Conservation (phyloP, 257 asterid species). For the Nicotiana attenuata region DNA sequence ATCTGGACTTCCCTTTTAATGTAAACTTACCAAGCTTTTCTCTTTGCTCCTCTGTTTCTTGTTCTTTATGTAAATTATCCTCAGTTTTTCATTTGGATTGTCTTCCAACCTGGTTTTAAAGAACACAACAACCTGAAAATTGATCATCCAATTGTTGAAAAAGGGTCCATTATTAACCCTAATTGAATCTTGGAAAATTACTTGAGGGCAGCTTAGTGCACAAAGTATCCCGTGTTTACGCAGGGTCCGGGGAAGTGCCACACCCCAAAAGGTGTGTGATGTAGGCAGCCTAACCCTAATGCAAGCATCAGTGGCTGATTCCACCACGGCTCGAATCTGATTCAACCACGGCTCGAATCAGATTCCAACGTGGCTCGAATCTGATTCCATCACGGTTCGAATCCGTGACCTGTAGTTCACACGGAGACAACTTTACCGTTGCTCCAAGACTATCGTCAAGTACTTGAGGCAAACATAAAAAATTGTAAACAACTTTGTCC, state of each 20-base stretch:
- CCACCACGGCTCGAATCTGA: no score
- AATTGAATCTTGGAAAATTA: not conserved
- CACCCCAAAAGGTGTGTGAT: no score
- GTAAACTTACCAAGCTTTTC: not conserved
- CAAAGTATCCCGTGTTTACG: accelerated
- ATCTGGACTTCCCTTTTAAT: slow-evolving; percentile 27
- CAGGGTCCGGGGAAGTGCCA: no score
- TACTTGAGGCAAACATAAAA: not conserved
- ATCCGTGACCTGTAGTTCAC: no score
- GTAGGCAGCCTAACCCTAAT: no score
- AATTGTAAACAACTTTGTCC: not conserved
- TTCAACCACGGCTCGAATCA: no score
- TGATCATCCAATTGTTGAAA: not conserved
- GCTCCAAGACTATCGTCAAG: no score
- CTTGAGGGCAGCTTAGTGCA: no score
- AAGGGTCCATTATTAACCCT: not conserved
- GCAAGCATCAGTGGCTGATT: no score
- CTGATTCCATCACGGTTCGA: no score
- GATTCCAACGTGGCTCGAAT: no score
- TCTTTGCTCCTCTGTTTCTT: not conserved
- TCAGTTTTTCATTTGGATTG: not conserved
- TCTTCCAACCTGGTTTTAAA: not conserved
- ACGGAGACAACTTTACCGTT: no score
- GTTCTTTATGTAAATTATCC: not conserved
- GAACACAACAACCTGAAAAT: not conserved